A percentile compares a stretch with the other conserved stretches of the same genome.
Evolutionary conservation across 2,329 filamentous ascomycete species (phyloP).

Genomic region (Fusarium subtropicale): DNA sequence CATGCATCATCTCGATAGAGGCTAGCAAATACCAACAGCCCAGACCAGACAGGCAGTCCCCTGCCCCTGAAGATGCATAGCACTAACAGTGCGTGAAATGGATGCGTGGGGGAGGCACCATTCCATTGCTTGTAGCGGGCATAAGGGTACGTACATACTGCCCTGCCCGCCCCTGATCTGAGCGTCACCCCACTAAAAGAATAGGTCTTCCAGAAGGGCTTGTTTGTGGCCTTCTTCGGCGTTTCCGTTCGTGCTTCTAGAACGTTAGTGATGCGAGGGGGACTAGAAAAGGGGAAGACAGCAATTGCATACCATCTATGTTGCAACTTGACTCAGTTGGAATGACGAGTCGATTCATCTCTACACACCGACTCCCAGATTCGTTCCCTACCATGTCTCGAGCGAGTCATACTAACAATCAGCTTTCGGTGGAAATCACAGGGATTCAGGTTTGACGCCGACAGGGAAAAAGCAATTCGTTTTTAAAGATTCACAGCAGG

Average conservation of each 20-base stretch:
- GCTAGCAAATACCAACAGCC: not conserved
- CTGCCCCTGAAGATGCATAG: constrained; percentile 14
- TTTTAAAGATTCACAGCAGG: constrained; percentile 10
- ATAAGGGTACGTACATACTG: not conserved
- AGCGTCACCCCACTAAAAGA: constrained; percentile 4
- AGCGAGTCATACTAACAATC: constrained; percentile 14
- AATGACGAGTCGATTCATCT: constrained; percentile 2
- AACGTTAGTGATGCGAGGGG: constrained; percentile 6
- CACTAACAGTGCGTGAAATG: not conserved
- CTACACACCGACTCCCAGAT: not conserved
- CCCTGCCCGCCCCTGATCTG: not conserved
- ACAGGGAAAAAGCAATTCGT: constrained; percentile 19
- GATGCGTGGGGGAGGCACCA: constrained; percentile 10
- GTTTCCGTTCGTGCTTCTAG: constrained; percentile 23
- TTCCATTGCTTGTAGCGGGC: not conserved
- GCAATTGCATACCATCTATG: not conserved
- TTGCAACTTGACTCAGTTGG: constrained; percentile 7
- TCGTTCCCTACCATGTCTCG: not conserved
- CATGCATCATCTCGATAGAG: constrained; percentile 23
- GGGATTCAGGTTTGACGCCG: constrained; percentile 2
- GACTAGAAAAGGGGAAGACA: not conserved
- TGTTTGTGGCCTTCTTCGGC: constrained; percentile 13
- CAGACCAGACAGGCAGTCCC: not conserved
- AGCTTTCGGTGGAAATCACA: not conserved
- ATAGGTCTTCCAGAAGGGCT: constrained; percentile 21